Evolutionary conservation across 306 rosid species (phyloP).

Genomic region (Mimosa bimucronata): DNA sequence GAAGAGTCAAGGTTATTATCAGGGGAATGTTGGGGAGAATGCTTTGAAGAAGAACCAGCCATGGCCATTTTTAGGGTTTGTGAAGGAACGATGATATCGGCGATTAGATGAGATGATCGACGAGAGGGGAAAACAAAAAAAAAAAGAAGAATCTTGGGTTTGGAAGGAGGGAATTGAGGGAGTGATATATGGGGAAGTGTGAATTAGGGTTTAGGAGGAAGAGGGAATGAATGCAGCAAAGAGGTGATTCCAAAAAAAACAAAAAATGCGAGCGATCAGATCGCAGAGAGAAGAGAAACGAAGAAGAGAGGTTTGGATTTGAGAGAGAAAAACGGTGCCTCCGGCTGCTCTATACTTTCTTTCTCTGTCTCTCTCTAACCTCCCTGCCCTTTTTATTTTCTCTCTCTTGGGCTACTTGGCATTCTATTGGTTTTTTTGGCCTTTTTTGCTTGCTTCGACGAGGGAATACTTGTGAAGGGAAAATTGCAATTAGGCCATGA

Average conservation of each 20-base stretch:
- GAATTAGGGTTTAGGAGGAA: constrained; percentile 27
- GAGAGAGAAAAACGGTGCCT: constrained; percentile 26
- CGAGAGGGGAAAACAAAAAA: constrained; percentile 24
- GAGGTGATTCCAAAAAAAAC: constrained; percentile 44
- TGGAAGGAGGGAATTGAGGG: too few relatives aligned
- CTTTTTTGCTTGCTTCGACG: neutral
- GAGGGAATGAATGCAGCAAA: neutral
- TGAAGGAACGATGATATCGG: constrained; percentile 13
- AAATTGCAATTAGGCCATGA: too few relatives aligned
- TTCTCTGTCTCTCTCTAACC: neutral
- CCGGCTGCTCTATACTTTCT: neutral
- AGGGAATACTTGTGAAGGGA: neutral
- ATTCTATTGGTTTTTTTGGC: constrained; percentile 7
- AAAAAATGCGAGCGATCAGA: constrained; percentile 49
- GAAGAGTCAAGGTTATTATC: constrained; percentile 18
- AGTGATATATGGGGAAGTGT: neutral
- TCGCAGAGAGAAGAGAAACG: constrained; percentile 34
- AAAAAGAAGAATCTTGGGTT: constrained; percentile 8
- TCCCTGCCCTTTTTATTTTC: too few relatives aligned
- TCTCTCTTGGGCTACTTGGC: neutral
- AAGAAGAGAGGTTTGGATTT: neutral
- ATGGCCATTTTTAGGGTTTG: constrained; percentile 70
- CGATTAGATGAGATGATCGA: constrained; percentile 50
- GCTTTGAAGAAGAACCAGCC: constrained; percentile 41
- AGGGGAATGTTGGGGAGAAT: constrained; percentile 42